Evolutionary conservation across 805 yeast genomes (phyloP), one percentile per base, ranked within the genome.

Genomic region (Ogataea haglerorum): DNA sequence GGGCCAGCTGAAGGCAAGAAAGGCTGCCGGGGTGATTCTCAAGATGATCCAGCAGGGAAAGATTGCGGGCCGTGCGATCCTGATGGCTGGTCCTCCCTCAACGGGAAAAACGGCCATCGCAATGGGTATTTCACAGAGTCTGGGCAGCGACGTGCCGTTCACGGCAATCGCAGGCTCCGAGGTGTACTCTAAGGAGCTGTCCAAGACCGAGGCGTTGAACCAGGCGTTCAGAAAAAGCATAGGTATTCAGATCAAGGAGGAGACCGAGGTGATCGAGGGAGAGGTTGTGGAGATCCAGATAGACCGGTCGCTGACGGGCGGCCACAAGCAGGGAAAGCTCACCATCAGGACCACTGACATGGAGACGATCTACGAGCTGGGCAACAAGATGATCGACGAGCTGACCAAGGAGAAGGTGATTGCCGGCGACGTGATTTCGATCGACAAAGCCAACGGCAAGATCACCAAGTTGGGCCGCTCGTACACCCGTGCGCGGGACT

Each of bases 91-190:
- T 38, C 95, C 95, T 5, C 98, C 99, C 8, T 96, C 98, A 0
- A 91, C 98, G 5, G 99, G 99, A 60, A 93, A 93, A 63, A 93
- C 99, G 3, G 99, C 99, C 1, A 74, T 93, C 56, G 98, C 98
- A 0, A 73, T 93, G 55, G 99, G 97, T 2, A 81, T 93, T 42
- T 87, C 97, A 3, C 98, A 93, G 62, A 96, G 88, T 61, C 72
- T 93, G 54, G 99, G 99, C 4, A 93, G 95, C 28, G 89, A 91
- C 59, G 98, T 93, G 40, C 99, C 99, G 34, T 93, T 93, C 61
- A 90, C 96, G 57, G 98, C 98, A 4, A 82, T 93, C 55, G 97
- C 95, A 17, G 99, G 97, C 27, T 79, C 89, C 43, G 99, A 93
- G 66, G 71, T 93, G 46, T 93, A 82, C 57, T 84, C 95, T 10